A percentile compares a stretch with the other conserved stretches of the same genome.
Conservation (phyloP, 768 basidiomycete species). For the Lyophyllum decastes region DNA sequence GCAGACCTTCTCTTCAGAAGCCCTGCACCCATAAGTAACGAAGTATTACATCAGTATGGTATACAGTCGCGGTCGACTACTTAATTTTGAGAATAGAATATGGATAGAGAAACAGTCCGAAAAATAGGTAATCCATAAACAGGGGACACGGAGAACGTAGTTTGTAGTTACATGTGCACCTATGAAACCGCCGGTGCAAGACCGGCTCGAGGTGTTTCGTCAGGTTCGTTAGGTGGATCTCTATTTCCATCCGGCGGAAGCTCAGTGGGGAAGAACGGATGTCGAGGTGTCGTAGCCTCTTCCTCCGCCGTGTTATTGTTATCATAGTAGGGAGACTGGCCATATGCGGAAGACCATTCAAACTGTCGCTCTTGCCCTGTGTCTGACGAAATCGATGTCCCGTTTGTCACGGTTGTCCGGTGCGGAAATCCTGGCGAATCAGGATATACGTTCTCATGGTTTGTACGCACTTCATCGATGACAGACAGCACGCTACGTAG, state of each 20-base stretch:
- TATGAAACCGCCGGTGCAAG: constrained; percentile 11
- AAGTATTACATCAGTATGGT: constrained; percentile 65
- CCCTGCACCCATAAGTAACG: constrained; percentile 60
- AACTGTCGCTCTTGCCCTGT: constrained; percentile 27
- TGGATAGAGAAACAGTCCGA: constrained; percentile 3
- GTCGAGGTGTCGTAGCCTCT: constrained; percentile 50
- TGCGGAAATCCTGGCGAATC: constrained; percentile 18
- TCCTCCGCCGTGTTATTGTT: constrained; percentile 17
- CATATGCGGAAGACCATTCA: constrained; percentile 44
- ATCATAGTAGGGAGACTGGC: constrained; percentile 33
- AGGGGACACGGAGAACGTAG: constrained; percentile 18
- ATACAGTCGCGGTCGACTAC: constrained; percentile 38
- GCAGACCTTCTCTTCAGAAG: constrained; percentile 89
- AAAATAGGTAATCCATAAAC: constrained; percentile 22
- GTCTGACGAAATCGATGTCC: constrained; percentile 25
- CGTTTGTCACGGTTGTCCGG: constrained; percentile 23
- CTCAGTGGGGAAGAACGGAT: constrained; percentile 28
- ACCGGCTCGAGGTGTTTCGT: constrained; percentile 16
- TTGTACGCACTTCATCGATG: constrained; percentile 61
- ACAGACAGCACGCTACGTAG: constrained; percentile 72
- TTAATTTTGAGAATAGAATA: constrained; percentile 16
- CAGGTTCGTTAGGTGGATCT: constrained; percentile 21
- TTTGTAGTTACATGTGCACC: constrained; percentile 15
- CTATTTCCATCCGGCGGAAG: constrained; percentile 23
- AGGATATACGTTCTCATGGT: constrained; percentile 26